Base-by-base conservation (phyloP, 1,284 basidiomycete species). In the Leccinum cinnamomeum region DNA sequence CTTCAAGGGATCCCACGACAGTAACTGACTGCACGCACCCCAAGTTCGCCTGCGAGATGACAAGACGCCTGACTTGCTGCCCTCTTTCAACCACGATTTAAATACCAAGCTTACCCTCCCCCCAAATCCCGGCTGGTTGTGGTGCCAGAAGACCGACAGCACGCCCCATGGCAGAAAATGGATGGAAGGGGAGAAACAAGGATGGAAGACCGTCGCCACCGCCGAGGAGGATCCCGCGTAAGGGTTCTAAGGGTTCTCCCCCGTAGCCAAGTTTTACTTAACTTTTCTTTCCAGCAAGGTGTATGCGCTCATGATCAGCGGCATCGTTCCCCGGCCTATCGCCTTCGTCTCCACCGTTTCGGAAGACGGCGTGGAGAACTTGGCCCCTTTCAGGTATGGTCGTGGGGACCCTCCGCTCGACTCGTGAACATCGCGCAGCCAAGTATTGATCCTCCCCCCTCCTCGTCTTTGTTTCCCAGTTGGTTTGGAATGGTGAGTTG, bases 1-100 rank as follows among this genome's bases (percentile, higher is more conserved):
- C 76, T 87, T 90, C 37, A 97, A 98, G 77, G 97, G 95, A 3
- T 99, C 28, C 28, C 25, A 28, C 14, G 28, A 53, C 11, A 14
- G 12, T 33, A 3, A 33, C 28, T 30, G 7, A n/a, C 53, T 20
- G 2, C 28, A 11, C 2, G 8, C 60, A 46, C 20, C 33, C 12
- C 12, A 8, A 16, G 20, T 28, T 30, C 23, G 10, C 53, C 23
- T 44, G 28, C 54, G 30, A 16, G 51, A 23, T 12, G 46, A 37
- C 10, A 64, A 56, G 44, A 37, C 16, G 50, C 10, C 63, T 85
- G 10, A 10, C 41, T 44, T 44, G n/a, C 88, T 69, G 37, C 58
- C 63, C 2, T 46, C 70, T 20, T 71, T 71, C 54, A 56, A 68
- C 33, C 62, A 23, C 20, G 30, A 12, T 23, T 18, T 46, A 64